These are phyloP conservation scores for Gossypium davidsonii DNA, from an alignment of 441 rosid species.

Conservation along the genomic window DNA sequence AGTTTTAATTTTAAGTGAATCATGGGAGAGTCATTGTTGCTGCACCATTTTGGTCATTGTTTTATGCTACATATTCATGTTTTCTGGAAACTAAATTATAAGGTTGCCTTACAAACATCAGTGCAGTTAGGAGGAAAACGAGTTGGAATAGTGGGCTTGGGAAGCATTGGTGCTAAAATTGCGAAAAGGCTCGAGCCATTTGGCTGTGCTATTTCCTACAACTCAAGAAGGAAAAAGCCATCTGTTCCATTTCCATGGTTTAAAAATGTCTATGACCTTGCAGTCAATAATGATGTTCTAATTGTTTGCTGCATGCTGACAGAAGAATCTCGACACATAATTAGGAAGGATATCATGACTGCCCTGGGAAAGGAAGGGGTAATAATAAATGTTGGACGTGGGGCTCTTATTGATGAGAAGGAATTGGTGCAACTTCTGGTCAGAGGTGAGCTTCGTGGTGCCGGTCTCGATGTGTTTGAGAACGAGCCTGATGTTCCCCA, in stretches of 20 bases:
- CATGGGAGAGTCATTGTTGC: neutral
- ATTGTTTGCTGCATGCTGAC: constrained; percentile 27
- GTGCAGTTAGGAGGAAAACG: constrained; percentile 28
- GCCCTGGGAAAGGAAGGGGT: constrained; percentile 26
- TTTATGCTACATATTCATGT: neutral
- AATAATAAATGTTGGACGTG: constrained; percentile 30
- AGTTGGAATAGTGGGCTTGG: constrained; percentile 29
- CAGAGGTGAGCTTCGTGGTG: constrained; percentile 28
- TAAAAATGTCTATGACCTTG: constrained; percentile 17
- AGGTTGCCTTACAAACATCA: neutral
- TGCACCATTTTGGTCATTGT: neutral
- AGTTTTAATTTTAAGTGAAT: neutral
- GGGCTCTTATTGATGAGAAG: constrained; percentile 30
- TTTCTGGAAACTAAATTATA: neutral
- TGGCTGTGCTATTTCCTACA: constrained; percentile 24
- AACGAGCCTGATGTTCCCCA: constrained; percentile 27
- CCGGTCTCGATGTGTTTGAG: constrained; percentile 35
- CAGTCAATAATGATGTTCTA: constrained; percentile 22
- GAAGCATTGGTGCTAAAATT: constrained; percentile 25
- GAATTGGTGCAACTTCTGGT: constrained; percentile 25
- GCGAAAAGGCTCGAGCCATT: constrained; percentile 25
- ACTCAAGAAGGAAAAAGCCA: constrained; percentile 25
- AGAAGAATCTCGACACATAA: constrained; percentile 22
- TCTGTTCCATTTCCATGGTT: constrained; percentile 18
- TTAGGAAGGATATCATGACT: constrained; percentile 27